phyloP scores from a whole-genome alignment of 768 basidiomycete genomes.

The Floccularia luteovirens region DNA sequence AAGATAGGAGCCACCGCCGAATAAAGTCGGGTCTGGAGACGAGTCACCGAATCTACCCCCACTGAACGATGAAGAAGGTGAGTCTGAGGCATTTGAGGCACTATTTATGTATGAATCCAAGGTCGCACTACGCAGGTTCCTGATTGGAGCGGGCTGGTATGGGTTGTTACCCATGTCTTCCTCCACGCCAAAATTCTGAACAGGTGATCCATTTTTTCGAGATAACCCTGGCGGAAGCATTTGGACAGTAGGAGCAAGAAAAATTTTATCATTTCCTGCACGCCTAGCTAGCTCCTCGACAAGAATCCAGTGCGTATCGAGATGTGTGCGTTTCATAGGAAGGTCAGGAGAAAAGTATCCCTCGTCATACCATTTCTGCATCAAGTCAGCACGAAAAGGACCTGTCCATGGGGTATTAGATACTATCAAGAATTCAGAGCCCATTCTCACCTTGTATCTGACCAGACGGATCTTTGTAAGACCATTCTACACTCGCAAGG shows the following conservation, averaged over 20 bases:
- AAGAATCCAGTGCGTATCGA: conserved; percentile 62
- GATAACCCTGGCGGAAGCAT: conserved; percentile 46
- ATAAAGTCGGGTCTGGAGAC: conserved; percentile 51
- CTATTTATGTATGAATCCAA: conserved; percentile 52
- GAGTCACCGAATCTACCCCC: conserved; percentile 53
- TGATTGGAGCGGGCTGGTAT: conserved; percentile 62
- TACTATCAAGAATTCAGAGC: neutral
- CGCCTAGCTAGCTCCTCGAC: conserved; percentile 52
- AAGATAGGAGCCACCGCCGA: conserved; percentile 1
- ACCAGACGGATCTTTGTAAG: conserved; percentile 90
- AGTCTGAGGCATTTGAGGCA: conserved; percentile 54
- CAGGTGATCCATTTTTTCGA: conserved; percentile 41
- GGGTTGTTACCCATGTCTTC: conserved; percentile 40
- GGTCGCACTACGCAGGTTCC: conserved; percentile 52
- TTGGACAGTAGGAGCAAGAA: conserved; percentile 43
- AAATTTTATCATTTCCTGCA: conserved; percentile 49
- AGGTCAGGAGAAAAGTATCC: conserved; percentile 83
- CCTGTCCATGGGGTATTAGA: conserved; percentile 35
- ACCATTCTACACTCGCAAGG: conserved; percentile 71
- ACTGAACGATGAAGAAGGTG: conserved; percentile 68
- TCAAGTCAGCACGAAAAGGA: conserved; percentile 80
- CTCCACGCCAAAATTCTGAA: conserved; percentile 25
- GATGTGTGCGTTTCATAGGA: conserved; percentile 72
- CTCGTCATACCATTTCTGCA: conserved; percentile 94
- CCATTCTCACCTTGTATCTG: conserved; percentile 67